Conservation (phyloP, 352 stramenopile genomes). For the Pythium brassicae region DNA sequence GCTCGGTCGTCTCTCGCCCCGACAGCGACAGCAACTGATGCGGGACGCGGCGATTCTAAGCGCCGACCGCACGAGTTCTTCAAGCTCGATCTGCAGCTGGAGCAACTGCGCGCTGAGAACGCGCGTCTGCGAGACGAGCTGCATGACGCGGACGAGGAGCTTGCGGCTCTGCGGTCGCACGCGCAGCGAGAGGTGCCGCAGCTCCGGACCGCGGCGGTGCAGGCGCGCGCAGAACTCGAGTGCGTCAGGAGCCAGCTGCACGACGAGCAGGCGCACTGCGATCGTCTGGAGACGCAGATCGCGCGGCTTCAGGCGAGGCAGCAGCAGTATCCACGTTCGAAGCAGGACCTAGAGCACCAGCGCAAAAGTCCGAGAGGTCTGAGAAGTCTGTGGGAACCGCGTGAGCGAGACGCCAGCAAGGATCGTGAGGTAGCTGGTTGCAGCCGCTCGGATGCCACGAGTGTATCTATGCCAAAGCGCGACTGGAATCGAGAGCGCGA, state of each 20-base stretch:
- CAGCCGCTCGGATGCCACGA: too few species aligned
- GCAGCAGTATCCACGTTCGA: not conserved
- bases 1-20: too few species aligned
- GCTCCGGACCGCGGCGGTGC: conserved; percentile 29
- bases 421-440: too few species aligned
- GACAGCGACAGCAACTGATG: too few species aligned
- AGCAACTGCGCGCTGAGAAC: conserved; percentile 43
- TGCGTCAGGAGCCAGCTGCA: conserved; percentile 33
- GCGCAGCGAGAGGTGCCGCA: conserved; percentile 21
- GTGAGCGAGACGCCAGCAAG: too few species aligned
- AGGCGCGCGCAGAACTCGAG: conserved; percentile 30
- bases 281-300: conserved; percentile 25
- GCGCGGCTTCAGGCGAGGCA: conserved; percentile 17
- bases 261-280: conserved; percentile 27
- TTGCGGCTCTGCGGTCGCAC: conserved; percentile 9
- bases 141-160: conserved; percentile 9
- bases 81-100: conserved; percentile 38
- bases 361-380: too few species aligned
- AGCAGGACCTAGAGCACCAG: too few species aligned
- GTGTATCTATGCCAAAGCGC: not conserved
- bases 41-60: too few species aligned
- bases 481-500: not conserved
- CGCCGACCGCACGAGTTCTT: conserved; percentile 41
- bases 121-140: conserved; percentile 20
- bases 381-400: too few species aligned